Percentiles rank a stretch among this genome's conserved stretches.
Conservation (phyloP, 163 green algal genomes). For the Chloroidium sp. region DNA sequence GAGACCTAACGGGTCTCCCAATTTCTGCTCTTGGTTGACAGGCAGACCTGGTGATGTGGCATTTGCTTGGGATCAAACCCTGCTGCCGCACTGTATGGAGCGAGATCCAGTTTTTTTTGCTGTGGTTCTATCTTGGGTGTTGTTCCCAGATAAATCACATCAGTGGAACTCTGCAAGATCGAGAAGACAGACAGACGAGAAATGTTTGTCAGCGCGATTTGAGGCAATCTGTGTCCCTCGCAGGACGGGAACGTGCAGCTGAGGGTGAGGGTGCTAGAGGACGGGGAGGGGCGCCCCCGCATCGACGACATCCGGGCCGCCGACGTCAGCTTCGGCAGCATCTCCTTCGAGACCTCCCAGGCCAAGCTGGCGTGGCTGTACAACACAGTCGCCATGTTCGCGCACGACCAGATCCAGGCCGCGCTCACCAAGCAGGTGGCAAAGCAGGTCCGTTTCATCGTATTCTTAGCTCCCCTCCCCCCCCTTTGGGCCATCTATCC, state of each 20-base stretch:
- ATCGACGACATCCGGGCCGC: neutral
- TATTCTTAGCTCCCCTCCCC: no score
- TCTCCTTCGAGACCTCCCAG: neutral
- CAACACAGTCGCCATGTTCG: constrained; percentile 4
- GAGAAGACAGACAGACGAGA: neutral
- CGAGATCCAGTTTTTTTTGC: no score
- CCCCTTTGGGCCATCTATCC: no score
- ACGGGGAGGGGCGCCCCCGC: constrained; percentile 1
- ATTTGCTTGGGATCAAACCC: no score
- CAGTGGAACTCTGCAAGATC: no score
- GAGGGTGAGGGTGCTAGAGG: neutral
- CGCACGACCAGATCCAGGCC: constrained; percentile 3
- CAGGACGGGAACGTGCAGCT: neutral
- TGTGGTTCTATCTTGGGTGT: no score
- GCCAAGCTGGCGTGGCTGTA: constrained; percentile 6
- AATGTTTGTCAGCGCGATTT: neutral
- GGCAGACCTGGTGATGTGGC: no score
- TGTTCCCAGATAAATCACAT: no score
- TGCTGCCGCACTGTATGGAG: no score
- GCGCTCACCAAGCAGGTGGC: constrained; percentile 5
- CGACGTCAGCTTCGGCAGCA: neutral
- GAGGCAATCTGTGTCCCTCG: neutral
- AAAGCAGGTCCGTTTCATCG: neutral
- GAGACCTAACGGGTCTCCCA: no score
- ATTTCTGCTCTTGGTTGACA: no score